Evolutionary conservation across 1,139 yeast species (phyloP), one percentile per base, ranked within the genome.

Genomic region (Candida anutae): DNA sequence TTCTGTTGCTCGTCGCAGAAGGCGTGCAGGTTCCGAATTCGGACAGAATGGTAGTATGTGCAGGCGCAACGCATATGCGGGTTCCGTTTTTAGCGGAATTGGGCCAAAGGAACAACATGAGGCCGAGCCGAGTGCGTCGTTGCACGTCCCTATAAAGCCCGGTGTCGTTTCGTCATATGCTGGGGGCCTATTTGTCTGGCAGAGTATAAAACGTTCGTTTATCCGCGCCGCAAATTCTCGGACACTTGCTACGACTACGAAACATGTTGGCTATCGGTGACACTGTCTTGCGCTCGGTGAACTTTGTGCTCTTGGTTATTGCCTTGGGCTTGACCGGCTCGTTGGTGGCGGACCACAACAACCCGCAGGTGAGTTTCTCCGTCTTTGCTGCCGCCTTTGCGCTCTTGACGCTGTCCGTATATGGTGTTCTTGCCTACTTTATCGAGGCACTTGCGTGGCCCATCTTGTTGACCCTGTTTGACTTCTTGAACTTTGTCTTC

Each of bases 311-410:
- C 56, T 72, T 87, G 40, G 75, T 77, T 32, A 71, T 87, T 50
- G 74, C 78, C 34, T 74, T 90, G 42, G 97, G 95, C 52, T 68
- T 90, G 48, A 74, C 90, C 38, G 94, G 85, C 39, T 78, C 93
- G 10, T 69, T 87, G 43, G 85, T 93, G 35, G 84, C 83, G 31
- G 70, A 79, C 37, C 68, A 64, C 44, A 53, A 57, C 46, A 80
- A 77, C 57, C 80, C 94, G 29, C 93, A 90, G 58, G 90, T 90
- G 41, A 85, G 85, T 67, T 87, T 81, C 58, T 83, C 69, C 39
- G 75, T 88, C 33, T 90, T 90, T 52, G 76, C 95, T 24, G 77
- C 93, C 26, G 87, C 90, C 19, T 90, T 82, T 58, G 95, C 82
- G 42, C 45, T 90, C 23, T 69, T 85, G 37, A 77, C 90, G 35